These are phyloP conservation scores for Cyclotella choctawhatcheeana DNA, from an alignment of 108 stramenopile species.

Conservation along the genomic window DNA sequence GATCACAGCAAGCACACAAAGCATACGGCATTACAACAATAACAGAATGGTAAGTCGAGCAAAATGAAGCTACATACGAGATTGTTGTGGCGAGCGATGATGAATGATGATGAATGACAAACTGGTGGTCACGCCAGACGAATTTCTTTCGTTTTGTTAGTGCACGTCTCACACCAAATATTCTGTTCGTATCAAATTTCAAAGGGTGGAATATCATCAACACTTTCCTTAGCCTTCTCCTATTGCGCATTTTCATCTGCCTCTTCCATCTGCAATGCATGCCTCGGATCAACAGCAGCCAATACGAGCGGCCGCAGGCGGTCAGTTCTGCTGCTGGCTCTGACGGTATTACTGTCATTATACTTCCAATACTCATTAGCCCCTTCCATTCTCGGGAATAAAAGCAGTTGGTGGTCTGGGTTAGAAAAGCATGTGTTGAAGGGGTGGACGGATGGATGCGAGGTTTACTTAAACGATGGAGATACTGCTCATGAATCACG, in stretches of 20 bases:
- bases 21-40: too few relatives aligned
- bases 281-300: conserved; percentile 57
- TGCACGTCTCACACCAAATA: too few relatives aligned
- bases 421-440: conserved; percentile 60
- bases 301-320: conserved; percentile 83
- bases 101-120: too few relatives aligned
- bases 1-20: too few relatives aligned
- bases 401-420: conserved; percentile 68
- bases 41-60: too few relatives aligned
- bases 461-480: conserved; percentile 45
- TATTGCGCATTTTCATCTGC: conserved; percentile 74
- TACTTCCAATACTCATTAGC: conserved; percentile 82
- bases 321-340: conserved; percentile 68
- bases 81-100: too few relatives aligned
- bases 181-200: too few relatives aligned
- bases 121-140: too few relatives aligned
- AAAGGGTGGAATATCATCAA: conserved; percentile 29
- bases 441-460: conserved; percentile 76
- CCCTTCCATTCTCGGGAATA: conserved; percentile 60
- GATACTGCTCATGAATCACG: conserved; percentile 8
- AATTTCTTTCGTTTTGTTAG: too few relatives aligned
- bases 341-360: conserved; percentile 65
- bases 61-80: too few relatives aligned
- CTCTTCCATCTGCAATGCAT: conserved; percentile 70
- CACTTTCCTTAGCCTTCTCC: conserved; percentile 60